phyloP scores from a whole-genome alignment of 73 alveolate genomes.

The Tetrahymena malaccensis region DNA sequence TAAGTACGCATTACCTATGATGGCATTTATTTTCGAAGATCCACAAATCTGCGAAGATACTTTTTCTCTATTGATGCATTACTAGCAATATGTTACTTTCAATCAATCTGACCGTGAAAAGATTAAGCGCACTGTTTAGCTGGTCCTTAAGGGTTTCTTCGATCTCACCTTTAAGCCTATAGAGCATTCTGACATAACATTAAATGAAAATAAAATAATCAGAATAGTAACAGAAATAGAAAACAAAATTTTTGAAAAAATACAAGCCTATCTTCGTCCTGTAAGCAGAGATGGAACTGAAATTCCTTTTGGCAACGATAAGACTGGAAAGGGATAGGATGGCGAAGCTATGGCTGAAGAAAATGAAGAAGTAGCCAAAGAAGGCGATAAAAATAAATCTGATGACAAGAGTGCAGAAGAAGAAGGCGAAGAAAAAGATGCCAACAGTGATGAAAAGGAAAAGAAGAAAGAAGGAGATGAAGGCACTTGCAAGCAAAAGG shows the following conservation, averaged over 20 bases:
- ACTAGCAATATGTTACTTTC: neutral
- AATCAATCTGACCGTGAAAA: neutral
- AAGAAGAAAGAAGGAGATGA: neutral
- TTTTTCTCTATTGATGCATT: neutral
- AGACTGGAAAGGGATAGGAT: neutral
- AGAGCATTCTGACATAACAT: neutral
- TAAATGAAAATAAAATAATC: neutral
- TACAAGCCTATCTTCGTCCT: neutral
- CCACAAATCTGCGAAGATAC: neutral
- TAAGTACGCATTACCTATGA: neutral
- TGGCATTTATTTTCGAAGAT: neutral
- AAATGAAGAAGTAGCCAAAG: neutral
- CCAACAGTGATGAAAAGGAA: neutral
- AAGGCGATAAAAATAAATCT: neutral
- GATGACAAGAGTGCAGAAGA: neutral
- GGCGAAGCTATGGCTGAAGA: neutral
- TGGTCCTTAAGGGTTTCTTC: neutral
- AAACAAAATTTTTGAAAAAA: neutral
- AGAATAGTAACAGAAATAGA: neutral
- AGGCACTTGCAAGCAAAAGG: neutral
- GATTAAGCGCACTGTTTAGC: neutral
- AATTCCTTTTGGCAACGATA: neutral
- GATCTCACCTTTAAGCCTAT: neutral
- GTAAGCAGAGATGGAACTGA: neutral
- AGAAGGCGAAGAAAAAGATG: neutral